A percentile compares a stretch with the other conserved stretches of the same genome.
phyloP scores from a whole-genome alignment of 192 early-diverging fungal genomes.

The Geranomyces michiganensis region DNA sequence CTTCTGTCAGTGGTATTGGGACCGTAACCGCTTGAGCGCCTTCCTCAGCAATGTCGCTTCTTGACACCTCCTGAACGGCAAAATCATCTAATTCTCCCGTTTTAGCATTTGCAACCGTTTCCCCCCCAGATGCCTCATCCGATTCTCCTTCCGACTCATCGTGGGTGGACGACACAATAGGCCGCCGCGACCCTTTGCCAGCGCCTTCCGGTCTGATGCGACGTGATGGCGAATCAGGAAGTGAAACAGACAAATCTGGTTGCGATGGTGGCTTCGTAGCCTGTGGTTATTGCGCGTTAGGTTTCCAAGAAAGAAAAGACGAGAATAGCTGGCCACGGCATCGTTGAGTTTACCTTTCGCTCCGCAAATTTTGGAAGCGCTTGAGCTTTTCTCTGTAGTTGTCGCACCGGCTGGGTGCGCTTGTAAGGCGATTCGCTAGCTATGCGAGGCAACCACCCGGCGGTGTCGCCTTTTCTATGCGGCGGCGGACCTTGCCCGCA shows the following conservation, averaged over 20 bases:
- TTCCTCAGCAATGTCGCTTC: too few relatives aligned
- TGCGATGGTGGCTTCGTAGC: not conserved
- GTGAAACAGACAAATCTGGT: not conserved
- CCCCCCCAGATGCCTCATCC: too few relatives aligned
- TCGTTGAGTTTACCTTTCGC: not conserved
- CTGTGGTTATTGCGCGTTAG: too few relatives aligned
- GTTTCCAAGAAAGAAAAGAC: not conserved
- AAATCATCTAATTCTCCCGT: too few relatives aligned
- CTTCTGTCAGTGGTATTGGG: too few relatives aligned
- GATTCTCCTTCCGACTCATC: not conserved
- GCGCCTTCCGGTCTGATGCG: conserved; percentile 8
- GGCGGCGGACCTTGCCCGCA: not conserved
- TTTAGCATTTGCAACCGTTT: too few relatives aligned
- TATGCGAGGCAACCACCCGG: not conserved
- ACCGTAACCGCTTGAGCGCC: too few relatives aligned
- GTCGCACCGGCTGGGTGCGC: not conserved
- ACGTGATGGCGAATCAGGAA: not conserved
- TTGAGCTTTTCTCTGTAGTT: not conserved
- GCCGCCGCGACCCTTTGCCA: conserved; percentile 2
- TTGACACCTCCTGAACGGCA: too few relatives aligned
- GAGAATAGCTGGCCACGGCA: not conserved
- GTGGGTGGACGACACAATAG: not conserved
- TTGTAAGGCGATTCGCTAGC: not conserved
- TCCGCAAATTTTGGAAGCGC: conserved; percentile 4
- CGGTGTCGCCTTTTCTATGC: not conserved